Percentiles rank a stretch among this genome's conserved stretches.
Conservation (phyloP, 352 stramenopile species). For the Pythium monospermum region DNA sequence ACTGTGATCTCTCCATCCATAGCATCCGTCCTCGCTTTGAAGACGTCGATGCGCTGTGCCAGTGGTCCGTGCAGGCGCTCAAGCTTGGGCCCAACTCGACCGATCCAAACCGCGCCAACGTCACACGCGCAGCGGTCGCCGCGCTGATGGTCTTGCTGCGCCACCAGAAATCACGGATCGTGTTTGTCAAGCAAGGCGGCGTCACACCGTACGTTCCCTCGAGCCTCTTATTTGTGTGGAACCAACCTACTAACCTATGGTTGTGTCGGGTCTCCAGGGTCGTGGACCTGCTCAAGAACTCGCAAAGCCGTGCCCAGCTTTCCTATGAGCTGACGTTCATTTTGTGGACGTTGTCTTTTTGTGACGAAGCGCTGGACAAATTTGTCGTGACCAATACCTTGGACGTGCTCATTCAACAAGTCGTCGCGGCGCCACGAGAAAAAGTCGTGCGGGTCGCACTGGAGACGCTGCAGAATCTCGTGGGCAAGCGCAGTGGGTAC, state of each 20-base stretch:
- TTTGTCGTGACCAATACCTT: slow-evolving; percentile 64
- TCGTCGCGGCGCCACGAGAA: slow-evolving; percentile 92
- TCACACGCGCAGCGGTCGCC: slow-evolving; percentile 83
- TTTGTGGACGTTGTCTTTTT: slow-evolving; percentile 96
- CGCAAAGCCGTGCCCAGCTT: slow-evolving; percentile 89
- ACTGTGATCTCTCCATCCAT: not conserved
- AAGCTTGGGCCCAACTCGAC: slow-evolving; percentile 59
- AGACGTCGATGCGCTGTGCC: slow-evolving; percentile 72
- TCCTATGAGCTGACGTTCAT: slow-evolving; percentile 97
- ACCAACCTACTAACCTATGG: too few relatives aligned
- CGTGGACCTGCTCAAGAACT: slow-evolving; percentile 71
- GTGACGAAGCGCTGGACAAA: slow-evolving; percentile 72
- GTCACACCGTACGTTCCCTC: slow-evolving; percentile 76
- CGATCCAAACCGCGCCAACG: slow-evolving; percentile 64
- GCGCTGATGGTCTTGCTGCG: slow-evolving; percentile 91
- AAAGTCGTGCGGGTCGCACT: slow-evolving; percentile 96
- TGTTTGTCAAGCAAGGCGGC: slow-evolving; percentile 89
- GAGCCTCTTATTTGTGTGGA: too few relatives aligned
- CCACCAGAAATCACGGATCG: slow-evolving; percentile 78
- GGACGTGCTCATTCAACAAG: slow-evolving; percentile 70
- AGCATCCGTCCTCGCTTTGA: slow-evolving; percentile 68
- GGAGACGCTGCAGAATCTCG: slow-evolving; percentile 87
- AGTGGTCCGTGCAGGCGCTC: slow-evolving; percentile 71
- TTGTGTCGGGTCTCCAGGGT: slow-evolving; percentile 25
- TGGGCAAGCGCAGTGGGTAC: slow-evolving; percentile 73